These are phyloP conservation scores for Sarocladium brachiariae DNA, from an alignment of 2,329 filamentous ascomycete species.

Conservation along the genomic window DNA sequence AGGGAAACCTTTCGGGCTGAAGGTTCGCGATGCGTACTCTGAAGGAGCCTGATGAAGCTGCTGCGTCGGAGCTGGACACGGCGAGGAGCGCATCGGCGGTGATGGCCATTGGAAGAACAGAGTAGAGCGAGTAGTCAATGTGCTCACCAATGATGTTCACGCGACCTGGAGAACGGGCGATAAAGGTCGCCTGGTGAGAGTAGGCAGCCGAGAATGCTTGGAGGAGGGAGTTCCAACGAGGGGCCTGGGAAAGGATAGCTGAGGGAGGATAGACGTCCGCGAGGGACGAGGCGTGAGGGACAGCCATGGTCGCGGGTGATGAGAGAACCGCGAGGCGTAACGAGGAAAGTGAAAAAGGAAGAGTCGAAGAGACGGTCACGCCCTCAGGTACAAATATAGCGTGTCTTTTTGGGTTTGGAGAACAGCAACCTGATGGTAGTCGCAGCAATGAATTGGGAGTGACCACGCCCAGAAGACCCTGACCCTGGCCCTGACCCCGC, in stretches of 20 bases:
- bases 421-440: too few species aligned
- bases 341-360: background rate
- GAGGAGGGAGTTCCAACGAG: slow-evolving; percentile 70
- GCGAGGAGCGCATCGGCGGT: slow-evolving; percentile 86
- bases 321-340: background rate
- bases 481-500: too few species aligned
- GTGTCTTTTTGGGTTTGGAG: too few species aligned
- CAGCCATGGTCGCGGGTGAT: slow-evolving; percentile 44
- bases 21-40: slow-evolving; percentile 77
- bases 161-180: slow-evolving; percentile 83
- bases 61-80: slow-evolving; percentile 45
- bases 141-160: slow-evolving; percentile 99
- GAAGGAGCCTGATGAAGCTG: slow-evolving; percentile 46
- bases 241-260: slow-evolving; percentile 58
- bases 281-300: slow-evolving; percentile 70
- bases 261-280: slow-evolving; percentile 77
- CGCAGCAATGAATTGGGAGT: too few species aligned
- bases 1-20: slow-evolving; percentile 65
- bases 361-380: background rate
- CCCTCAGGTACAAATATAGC: too few species aligned
- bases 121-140: slow-evolving; percentile 97
- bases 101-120: slow-evolving; percentile 92
- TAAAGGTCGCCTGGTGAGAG: slow-evolving; percentile 66
- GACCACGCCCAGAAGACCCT: too few species aligned
- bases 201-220: slow-evolving; percentile 64